phyloP scores from a whole-genome alignment of 768 basidiomycete species.

The Suillus paluster region DNA sequence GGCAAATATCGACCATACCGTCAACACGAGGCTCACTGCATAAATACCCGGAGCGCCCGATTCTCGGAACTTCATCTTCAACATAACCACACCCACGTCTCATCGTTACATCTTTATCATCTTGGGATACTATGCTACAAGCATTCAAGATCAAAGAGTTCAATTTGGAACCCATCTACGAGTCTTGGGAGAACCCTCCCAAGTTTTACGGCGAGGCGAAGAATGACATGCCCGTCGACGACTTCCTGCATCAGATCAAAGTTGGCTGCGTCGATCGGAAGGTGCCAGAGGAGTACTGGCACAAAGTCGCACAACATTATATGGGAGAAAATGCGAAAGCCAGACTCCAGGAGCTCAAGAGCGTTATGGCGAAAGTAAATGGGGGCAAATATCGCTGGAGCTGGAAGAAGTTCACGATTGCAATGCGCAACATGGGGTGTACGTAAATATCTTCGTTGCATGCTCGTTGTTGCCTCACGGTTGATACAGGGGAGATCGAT shows the following conservation, averaged over 20 bases:
- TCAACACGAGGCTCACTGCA: slow-evolving; percentile 1
- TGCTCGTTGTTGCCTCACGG: background rate
- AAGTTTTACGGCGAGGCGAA: slow-evolving; percentile 68
- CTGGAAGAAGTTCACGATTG: slow-evolving; percentile 82
- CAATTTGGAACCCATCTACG: slow-evolving; percentile 70
- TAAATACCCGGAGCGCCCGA: slow-evolving; percentile 1
- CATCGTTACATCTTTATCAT: background rate
- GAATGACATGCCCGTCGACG: slow-evolving; percentile 71
- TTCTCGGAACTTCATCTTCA: background rate
- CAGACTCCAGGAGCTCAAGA: slow-evolving; percentile 70
- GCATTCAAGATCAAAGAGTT: slow-evolving; percentile 83
- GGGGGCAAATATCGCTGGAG: slow-evolving; percentile 82
- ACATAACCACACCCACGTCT: background rate
- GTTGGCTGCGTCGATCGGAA: slow-evolving; percentile 71
- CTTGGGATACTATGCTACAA: slow-evolving; percentile 52
- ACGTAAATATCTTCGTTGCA: slow-evolving; percentile 34
- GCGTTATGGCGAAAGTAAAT: slow-evolving; percentile 72
- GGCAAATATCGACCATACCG: background rate
- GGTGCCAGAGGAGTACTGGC: slow-evolving; percentile 82
- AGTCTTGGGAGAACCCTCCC: slow-evolving; percentile 69
- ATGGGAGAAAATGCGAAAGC: slow-evolving; percentile 72
- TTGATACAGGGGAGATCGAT: slow-evolving; percentile 68
- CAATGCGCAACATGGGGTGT: slow-evolving; percentile 85
- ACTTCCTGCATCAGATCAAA: slow-evolving; percentile 76
- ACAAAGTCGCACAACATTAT: slow-evolving; percentile 79